These are phyloP conservation scores for Ogataea dorogensis DNA, from an alignment of 805 yeast genomes.

Conservation along the genomic window DNA sequence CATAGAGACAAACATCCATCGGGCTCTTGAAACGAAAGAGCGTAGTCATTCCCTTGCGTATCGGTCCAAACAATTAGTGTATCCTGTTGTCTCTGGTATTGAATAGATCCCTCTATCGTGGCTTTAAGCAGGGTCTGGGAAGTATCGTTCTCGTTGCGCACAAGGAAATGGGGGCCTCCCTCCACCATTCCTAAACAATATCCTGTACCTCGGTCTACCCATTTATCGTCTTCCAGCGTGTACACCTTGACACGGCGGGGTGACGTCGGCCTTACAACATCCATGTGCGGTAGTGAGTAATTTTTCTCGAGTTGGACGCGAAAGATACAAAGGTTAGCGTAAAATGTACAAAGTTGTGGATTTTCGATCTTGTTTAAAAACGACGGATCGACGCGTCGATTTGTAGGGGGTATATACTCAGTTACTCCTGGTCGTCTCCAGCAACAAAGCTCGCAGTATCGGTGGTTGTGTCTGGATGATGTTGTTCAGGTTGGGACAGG, in stretches of 20 bases:
- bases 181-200: constrained; percentile 73
- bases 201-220: constrained; percentile 95
- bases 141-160: constrained; percentile 65
- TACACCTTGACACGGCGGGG: constrained; percentile 92
- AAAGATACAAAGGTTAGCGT: constrained; percentile 2
- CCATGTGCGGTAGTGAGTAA: constrained; percentile 12
- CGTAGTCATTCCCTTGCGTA: constrained; percentile 65
- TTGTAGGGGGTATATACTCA: neutral
- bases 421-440: constrained; percentile 20
- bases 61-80: constrained; percentile 95
- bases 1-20: constrained; percentile 85
- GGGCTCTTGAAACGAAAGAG: constrained; percentile 87
- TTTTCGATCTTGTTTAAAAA: constrained; percentile 5
- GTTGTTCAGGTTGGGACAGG: constrained; percentile 6
- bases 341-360: constrained; percentile 3
- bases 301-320: constrained; percentile 6
- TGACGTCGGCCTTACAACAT: constrained; percentile 26
- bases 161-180: constrained; percentile 59
- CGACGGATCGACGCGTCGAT: constrained; percentile 10
- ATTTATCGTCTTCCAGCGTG: constrained; percentile 70
- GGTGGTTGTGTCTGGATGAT: constrained; percentile 7
- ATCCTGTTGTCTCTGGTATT: constrained; percentile 91
- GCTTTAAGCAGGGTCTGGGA: constrained; percentile 61
- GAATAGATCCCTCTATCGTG: constrained; percentile 68
- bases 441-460: constrained; percentile 21